Conservation (phyloP, 352 stramenopile genomes). For the Achlya hypogyna region DNA sequence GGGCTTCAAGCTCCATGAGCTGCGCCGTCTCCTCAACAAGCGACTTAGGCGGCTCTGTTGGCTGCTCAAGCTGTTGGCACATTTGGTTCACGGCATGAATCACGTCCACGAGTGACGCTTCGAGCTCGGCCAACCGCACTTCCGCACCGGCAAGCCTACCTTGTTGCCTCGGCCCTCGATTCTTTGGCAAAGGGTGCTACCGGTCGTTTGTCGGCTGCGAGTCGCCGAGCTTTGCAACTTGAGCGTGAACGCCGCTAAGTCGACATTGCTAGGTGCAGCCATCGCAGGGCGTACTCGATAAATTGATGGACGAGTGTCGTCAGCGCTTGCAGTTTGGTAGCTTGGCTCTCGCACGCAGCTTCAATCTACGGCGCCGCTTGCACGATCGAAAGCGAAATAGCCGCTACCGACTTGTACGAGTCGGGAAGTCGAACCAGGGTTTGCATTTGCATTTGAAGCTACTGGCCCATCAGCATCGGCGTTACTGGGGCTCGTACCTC, state of each 20-base stretch:
- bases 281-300: background rate
- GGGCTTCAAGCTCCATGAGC: constrained; percentile 11
- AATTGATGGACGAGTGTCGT: background rate
- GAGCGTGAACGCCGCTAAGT: background rate
- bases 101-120: background rate
- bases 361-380: background rate
- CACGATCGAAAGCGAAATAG: no score
- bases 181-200: background rate
- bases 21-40: constrained; percentile 1
- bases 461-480: no score
- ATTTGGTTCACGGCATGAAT: constrained; percentile 3
- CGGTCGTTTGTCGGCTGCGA: background rate
- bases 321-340: background rate
- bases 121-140: background rate
- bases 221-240: background rate
- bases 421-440: no score
- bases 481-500: no score
- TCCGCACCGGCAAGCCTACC: background rate
- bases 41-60: background rate
- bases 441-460: no score
- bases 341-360: background rate
- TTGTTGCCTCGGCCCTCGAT: no score
- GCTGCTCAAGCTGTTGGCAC: background rate
- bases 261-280: background rate
- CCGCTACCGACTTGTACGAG: no score